Evolutionary conservation across 352 stramenopile species (phyloP), one percentile per base, ranked within the genome.

Genomic region (Phytophthora vignae): DNA sequence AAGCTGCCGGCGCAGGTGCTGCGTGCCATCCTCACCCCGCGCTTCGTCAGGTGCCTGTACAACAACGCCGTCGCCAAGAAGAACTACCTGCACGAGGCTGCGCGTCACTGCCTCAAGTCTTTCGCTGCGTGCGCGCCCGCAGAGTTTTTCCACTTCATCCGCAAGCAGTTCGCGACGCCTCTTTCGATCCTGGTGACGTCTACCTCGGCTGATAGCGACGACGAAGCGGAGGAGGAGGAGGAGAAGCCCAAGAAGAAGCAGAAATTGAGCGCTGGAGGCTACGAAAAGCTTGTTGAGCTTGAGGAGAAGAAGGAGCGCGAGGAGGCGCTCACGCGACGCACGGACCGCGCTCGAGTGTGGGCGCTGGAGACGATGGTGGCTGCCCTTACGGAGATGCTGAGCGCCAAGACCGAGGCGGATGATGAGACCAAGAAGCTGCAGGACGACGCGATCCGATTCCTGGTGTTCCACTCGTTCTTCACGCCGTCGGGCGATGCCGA

Each of bases 61-160:
- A 91, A 88, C 64, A 96, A 96, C 64, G 80, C 84, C 44, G 81
- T 92, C 3, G 82, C 82, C 49, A 91, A 90, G 73, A 92, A 88
- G 68, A 95, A 90, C 64, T 94, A 94, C 60, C 69, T 96, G 53
- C 87, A 96, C 67, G 88, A 90, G 21, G 90, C 90, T 46, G 90
- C 88, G 21, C 78, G 81, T 55, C 84, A 92, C 69, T 88, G 77
- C 44, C 66, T 96, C 44, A 83, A 91, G 58, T 77, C 68, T 0
- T 94, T 96, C 44, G 82, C 77, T 0, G 53, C 73, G 4, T 75
- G 71, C 9, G 76, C 83, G 1, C 85, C 83, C 12, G 59, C 69
- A 17, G 87, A 94, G 74, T 94, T 89, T 55, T 87, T 89, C 58
- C 78, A 85, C 60, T 95, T 95, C 60, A 75, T 94, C 53, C 78